Evolutionary conservation across 805 yeast species (phyloP), one percentile per base, ranked within the genome.

Genomic region (Danielozyma ontarioensis): DNA sequence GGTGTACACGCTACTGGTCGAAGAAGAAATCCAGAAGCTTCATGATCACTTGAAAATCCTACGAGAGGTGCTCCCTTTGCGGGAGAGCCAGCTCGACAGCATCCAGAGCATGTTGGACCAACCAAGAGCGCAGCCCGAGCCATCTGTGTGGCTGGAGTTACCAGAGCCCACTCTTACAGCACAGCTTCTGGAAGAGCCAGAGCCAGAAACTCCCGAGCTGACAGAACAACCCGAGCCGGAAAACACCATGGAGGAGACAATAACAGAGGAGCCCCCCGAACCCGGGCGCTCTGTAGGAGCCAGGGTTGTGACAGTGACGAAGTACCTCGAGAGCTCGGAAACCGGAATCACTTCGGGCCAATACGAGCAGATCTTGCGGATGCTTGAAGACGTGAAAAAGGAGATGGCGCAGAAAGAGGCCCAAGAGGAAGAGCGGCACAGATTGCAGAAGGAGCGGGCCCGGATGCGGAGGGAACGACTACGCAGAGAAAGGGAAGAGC

Each of bases 21-120:
- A 29, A n/a, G 5, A 31, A 34, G 12, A 22, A 31, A 11, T 34
- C 5, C 36, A 34, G 15, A 17, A 26, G 26, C 31, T 40, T n/a
- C 31, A 35, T 22, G 37, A 35, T 22, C 42, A 37, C 27, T 16
- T 40, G 13, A 29, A 30, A 5, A 34, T 34, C 15, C 21, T 40
- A 17, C 32, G 32, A 17, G 27, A 32, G 8, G n/a, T 33, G 8
- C 28, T 30, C 7, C 28, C 33, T 7, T 18, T 34, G 24, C 19
- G 26, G 29, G 36, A 34, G 8, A 33, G 33, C 18, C 21, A 17
- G 11, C 17, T 39, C 11, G 17, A 12, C 15, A 18, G 24, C 5
- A 13, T 14, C 5, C n/a, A n/a, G 14, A 29, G 15, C 12, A 26
- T 29, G 27, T 17, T 18, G 10, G 32, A 18, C n/a, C n/a, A n/a